Conservation (phyloP, 169 alveolate genomes). For the Amoebophrya sp. region DNA sequence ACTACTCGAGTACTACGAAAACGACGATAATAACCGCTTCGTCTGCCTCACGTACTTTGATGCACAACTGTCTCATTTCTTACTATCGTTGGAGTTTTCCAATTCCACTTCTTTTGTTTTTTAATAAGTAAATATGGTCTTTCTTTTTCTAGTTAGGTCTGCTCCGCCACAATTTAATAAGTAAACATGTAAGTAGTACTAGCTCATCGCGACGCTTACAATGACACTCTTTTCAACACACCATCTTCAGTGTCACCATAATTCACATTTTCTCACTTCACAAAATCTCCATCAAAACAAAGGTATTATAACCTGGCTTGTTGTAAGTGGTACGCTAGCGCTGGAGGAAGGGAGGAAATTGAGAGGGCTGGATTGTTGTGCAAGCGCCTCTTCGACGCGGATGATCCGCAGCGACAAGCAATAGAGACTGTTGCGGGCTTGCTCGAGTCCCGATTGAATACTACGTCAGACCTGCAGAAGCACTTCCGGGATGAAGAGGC, state of each 20-base stretch:
- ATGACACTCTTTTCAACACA: too few relatives aligned
- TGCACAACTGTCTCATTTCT: too few relatives aligned
- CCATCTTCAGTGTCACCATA: too few relatives aligned
- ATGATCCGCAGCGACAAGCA: neutral
- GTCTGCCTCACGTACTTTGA: constrained; percentile 4
- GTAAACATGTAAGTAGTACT: too few relatives aligned
- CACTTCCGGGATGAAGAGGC: neutral
- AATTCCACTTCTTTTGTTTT: too few relatives aligned
- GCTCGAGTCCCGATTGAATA: neutral
- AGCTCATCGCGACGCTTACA: too few relatives aligned
- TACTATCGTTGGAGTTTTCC: too few relatives aligned
- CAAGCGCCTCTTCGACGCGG: neutral
- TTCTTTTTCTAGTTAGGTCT: too few relatives aligned
- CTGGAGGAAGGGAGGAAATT: neutral
- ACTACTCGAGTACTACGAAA: neutral
- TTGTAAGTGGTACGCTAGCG: constrained; percentile 16
- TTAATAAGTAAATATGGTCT: too few relatives aligned
- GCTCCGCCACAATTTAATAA: too few relatives aligned
- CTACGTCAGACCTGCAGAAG: neutral
- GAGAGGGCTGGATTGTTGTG: neutral
- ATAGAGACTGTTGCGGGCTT: neutral
- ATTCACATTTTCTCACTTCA: too few relatives aligned
- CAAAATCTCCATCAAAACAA: too few relatives aligned
- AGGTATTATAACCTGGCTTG: neutral
- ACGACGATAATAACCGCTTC: neutral